Percentiles rank a stretch among this genome's conserved stretches.
phyloP scores from a whole-genome alignment of 2,329 filamentous ascomycete genomes.

The Periglandula ipomoeae region DNA sequence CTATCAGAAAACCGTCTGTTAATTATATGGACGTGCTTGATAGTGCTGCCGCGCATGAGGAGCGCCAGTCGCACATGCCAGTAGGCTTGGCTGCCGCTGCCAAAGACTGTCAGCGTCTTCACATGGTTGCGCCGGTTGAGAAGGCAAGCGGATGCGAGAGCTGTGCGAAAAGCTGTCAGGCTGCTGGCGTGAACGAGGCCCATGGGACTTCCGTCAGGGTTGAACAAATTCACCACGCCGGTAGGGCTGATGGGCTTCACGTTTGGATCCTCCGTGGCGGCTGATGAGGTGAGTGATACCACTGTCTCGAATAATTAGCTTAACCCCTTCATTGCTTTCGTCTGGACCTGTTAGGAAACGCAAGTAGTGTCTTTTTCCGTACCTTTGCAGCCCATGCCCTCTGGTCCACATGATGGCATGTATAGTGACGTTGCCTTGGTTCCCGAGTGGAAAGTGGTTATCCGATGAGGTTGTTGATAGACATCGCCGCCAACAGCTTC shows the following conservation, averaged over 20 bases:
- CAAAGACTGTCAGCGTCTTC: constrained; percentile 74
- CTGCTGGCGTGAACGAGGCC: constrained; percentile 66
- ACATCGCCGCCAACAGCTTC: constrained; percentile 32
- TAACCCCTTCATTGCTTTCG: background rate
- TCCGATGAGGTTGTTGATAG: constrained; percentile 47
- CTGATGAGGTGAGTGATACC: constrained; percentile 48
- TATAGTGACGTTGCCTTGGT: constrained; percentile 57
- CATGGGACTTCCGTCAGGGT: constrained; percentile 48
- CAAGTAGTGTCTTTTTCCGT: background rate
- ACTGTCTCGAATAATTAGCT: constrained; percentile 31
- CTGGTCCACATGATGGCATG: constrained; percentile 60
- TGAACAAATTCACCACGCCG: constrained; percentile 62
- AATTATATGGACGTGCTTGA: constrained; percentile 74
- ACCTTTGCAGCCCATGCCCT: constrained; percentile 62
- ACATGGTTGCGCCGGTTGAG: constrained; percentile 58
- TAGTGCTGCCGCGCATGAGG: constrained; percentile 58
- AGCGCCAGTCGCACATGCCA: constrained; percentile 88
- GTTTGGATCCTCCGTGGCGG: constrained; percentile 17
- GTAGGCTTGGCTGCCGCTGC: constrained; percentile 81
- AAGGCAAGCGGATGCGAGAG: constrained; percentile 60
- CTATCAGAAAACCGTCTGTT: constrained; percentile 60
- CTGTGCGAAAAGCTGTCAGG: constrained; percentile 73
- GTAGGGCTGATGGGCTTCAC: constrained; percentile 38
- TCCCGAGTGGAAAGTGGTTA: constrained; percentile 35
- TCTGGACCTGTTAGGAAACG: background rate